phyloP scores from a whole-genome alignment of 2,329 filamentous ascomycete species.

The Xylaria digitata region DNA sequence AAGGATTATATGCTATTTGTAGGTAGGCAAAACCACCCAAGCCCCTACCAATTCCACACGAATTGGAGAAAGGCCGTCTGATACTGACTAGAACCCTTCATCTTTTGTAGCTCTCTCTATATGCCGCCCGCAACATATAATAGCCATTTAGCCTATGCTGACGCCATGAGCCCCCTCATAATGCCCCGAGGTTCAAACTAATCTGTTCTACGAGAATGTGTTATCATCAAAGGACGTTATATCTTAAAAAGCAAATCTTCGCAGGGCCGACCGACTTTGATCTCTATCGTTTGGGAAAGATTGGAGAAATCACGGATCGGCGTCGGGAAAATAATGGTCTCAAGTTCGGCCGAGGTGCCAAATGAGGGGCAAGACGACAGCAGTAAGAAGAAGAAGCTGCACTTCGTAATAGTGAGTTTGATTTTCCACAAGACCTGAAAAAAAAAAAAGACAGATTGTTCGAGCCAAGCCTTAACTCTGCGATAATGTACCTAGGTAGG shows the following conservation, averaged over 20 bases:
- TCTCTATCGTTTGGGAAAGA: background rate
- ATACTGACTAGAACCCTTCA: too few species aligned
- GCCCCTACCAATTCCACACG: too few species aligned
- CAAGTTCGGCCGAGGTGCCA: conserved; percentile 16
- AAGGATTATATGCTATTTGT: too few species aligned
- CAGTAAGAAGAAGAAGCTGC: conserved; percentile 39
- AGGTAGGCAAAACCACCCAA: too few species aligned
- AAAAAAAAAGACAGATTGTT: too few species aligned
- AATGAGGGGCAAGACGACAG: conserved; percentile 24
- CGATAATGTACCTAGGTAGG: conserved; percentile 52
- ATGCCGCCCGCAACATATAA: background rate
- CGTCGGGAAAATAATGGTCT: conserved; percentile 32
- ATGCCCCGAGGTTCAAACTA: background rate
- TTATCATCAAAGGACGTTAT: too few species aligned
- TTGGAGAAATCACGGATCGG: background rate
- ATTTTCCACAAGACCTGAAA: background rate
- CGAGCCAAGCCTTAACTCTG: conserved; percentile 9
- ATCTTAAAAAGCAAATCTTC: background rate
- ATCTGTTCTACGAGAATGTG: background rate
- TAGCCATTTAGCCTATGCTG: conserved; percentile 33
- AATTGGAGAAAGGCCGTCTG: too few species aligned
- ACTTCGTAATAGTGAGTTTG: conserved; percentile 46
- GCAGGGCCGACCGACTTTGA: background rate
- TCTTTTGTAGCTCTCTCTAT: background rate
- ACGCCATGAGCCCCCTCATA: conserved; percentile 25